Percentiles rank a stretch among this genome's conserved stretches.
phyloP scores from a whole-genome alignment of 352 stramenopile species.

The Globisporangium acanthophoron region DNA sequence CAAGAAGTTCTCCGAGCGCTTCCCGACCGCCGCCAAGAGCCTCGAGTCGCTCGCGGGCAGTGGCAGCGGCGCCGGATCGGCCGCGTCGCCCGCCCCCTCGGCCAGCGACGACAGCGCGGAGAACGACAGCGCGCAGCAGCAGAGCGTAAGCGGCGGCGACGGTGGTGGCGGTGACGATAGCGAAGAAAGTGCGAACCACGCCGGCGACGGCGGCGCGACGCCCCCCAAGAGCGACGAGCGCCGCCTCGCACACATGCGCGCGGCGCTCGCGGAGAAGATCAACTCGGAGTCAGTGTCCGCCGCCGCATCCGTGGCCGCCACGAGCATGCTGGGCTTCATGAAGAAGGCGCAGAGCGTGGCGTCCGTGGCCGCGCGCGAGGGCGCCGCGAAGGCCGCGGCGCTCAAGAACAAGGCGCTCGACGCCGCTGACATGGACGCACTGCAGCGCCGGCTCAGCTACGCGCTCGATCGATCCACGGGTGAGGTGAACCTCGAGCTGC shows the following conservation, averaged over 20 bases:
- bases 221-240: conserved; percentile 31
- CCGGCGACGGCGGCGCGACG: background rate
- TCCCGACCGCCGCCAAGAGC: conserved; percentile 61
- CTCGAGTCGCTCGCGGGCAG: conserved; percentile 53
- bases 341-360: conserved; percentile 79
- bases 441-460: conserved; percentile 76
- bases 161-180: conserved; percentile 1
- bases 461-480: conserved; percentile 71
- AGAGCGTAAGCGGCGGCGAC: background rate
- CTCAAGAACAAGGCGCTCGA: conserved; percentile 76
- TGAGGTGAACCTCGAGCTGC: conserved; percentile 79
- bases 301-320: conserved; percentile 52
- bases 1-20: conserved; percentile 75
- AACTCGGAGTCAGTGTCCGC: conserved; percentile 67
- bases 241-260: conserved; percentile 43
- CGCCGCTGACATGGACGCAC: conserved; percentile 80
- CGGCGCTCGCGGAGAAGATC: conserved; percentile 54
- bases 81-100: conserved; percentile 19
- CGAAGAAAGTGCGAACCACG: background rate
- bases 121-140: conserved; percentile 6
- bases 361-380: conserved; percentile 63
- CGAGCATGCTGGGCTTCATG: conserved; percentile 79
- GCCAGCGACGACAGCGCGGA: conserved; percentile 3
- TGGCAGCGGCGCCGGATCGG: conserved; percentile 4
- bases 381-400: conserved; percentile 60